Evolutionary conservation across 163 green algal species (phyloP).

Genomic region (Scenedesmus sp.): DNA sequence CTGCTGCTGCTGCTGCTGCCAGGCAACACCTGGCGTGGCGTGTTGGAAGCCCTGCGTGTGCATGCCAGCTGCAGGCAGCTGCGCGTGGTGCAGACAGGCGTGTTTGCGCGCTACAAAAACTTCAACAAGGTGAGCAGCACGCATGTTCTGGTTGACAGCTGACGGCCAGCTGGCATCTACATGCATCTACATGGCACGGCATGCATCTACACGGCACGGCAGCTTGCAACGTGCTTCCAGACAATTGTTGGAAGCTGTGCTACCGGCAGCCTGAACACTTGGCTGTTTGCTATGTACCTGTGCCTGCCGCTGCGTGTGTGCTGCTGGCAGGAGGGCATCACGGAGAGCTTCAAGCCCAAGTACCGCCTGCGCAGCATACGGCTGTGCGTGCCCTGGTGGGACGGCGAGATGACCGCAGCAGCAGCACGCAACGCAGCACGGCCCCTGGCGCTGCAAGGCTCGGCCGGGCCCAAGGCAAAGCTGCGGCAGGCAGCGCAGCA

Average conservation of each 20-base stretch:
- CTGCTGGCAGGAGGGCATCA: constrained; percentile 8
- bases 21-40: background rate
- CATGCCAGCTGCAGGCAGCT: background rate
- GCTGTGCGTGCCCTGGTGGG: constrained; percentile 8
- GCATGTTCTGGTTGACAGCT: too few relatives aligned
- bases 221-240: too few relatives aligned
- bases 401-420: background rate
- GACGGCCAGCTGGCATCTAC: too few relatives aligned
- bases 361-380: background rate
- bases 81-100: background rate
- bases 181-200: too few relatives aligned
- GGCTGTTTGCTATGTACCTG: background rate
- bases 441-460: background rate
- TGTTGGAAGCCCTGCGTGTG: background rate
- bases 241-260: too few relatives aligned
- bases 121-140: background rate
- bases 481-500: background rate
- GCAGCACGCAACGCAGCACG: background rate
- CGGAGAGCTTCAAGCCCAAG: constrained; percentile 11
- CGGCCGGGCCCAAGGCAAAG: background rate
- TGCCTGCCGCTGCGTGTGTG: background rate
- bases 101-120: constrained; percentile 5
- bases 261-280: too few relatives aligned
- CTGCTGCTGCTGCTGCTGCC: background rate
- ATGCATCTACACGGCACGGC: too few relatives aligned